A percentile compares a stretch with the other conserved stretches of the same genome.
Conservation (phyloP, 257 asterid species). For the Solanum virginianum region DNA sequence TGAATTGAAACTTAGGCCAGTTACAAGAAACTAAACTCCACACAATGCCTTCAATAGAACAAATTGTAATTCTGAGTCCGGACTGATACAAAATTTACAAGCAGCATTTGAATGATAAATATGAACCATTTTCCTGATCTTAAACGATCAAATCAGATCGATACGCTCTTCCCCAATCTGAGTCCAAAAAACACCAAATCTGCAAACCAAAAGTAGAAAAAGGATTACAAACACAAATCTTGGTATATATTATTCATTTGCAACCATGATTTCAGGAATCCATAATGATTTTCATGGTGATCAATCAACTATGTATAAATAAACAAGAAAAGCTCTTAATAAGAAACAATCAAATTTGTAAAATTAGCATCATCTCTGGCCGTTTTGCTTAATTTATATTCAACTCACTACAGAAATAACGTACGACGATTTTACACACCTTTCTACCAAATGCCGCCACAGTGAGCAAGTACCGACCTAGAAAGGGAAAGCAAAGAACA, state of each 20-base stretch:
- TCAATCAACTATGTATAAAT: background rate
- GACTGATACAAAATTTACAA: background rate
- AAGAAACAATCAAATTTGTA: background rate
- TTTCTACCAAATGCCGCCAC: background rate
- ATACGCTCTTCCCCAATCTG: background rate
- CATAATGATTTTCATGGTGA: background rate
- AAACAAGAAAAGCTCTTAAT: background rate
- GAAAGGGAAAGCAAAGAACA: background rate
- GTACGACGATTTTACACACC: background rate
- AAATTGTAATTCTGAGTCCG: background rate
- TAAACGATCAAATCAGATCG: background rate
- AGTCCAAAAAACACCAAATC: background rate
- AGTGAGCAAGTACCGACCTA: background rate
- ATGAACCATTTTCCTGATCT: background rate
- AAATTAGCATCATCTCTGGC: background rate
- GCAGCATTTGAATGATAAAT: background rate
- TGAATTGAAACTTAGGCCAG: background rate
- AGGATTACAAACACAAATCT: background rate
- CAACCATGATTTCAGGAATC: background rate
- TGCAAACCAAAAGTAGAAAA: background rate
- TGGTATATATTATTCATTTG: background rate
- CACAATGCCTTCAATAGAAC: background rate
- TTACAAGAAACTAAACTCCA: background rate
- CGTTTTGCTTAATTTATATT: background rate
- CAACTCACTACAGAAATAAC: background rate